Conservation (phyloP, 768 basidiomycete species). For the Suillus clintonianus region DNA sequence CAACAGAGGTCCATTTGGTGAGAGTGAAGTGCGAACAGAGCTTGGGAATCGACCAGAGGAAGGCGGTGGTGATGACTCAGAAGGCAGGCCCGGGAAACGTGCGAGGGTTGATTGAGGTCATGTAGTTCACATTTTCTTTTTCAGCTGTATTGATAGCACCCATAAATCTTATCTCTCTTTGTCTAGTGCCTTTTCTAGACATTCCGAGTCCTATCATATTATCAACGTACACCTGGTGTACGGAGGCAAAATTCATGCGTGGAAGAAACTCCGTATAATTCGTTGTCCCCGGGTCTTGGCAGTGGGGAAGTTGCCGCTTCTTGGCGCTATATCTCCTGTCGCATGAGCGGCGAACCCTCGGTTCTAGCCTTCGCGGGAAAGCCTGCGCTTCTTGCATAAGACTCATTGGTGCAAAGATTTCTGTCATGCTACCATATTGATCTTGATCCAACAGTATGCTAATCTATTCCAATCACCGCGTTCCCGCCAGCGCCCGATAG, state of each 20-base stretch:
- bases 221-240: not conserved
- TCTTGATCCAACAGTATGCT: not conserved
- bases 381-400: too few relatives aligned
- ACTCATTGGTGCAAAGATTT: not conserved
- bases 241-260: too few relatives aligned
- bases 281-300: not conserved
- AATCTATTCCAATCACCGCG: not conserved
- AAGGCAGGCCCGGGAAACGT: conserved; percentile 32
- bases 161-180: not conserved
- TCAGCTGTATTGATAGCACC: conserved; percentile 6
- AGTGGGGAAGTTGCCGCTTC: not conserved
- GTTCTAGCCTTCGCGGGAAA: not conserved
- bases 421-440: not conserved
- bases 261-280: not conserved
- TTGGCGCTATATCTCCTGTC: not conserved
- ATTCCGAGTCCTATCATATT: not conserved
- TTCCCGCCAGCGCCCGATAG: not conserved
- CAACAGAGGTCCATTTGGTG: conserved; percentile 12
- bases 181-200: not conserved
- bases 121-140: conserved; percentile 7
- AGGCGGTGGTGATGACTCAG: conserved; percentile 17
- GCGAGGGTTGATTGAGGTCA: conserved; percentile 29
- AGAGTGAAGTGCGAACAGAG: conserved; percentile 23
- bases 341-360: not conserved
- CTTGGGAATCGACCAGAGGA: conserved; percentile 20